Evolutionary conservation across 2,329 filamentous ascomycete genomes (phyloP), one percentile per base, ranked within the genome.

Genomic region (Sodiomyces alkalinus): DNA sequence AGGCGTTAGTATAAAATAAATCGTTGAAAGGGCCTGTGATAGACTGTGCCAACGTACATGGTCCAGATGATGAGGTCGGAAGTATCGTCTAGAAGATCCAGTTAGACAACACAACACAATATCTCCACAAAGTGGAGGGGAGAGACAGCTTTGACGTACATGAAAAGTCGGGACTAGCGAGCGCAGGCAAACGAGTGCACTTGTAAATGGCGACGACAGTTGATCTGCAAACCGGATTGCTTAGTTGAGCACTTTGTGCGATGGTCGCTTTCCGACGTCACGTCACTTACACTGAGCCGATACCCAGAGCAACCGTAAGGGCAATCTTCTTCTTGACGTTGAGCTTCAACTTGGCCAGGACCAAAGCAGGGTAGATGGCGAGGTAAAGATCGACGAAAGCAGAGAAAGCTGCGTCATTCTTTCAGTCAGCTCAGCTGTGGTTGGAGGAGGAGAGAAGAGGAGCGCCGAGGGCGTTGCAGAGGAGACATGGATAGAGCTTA

Each of bases 11-110:
- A n/a, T n/a, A n/a, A n/a, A n/a, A n/a, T n/a, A n/a, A n/a, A n/a
- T n/a, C n/a, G n/a, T n/a, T n/a, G n/a, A n/a, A n/a, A n/a, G n/a
- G n/a, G n/a, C n/a, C n/a, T n/a, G n/a, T n/a, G n/a, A n/a, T n/a
- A 6, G 8, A 10, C 17, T 18, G 17, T 17, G 5, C 10, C 0
- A 7, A 28, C 40, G 44, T 46, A 59, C 55, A 50, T 46, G 5
- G 58, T 61, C 58, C 58, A 63, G 17, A 60, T 49, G 2, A 59
- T 46, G 4, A 60, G 42, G n/a, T 58, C 54, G 0, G 49, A 48
- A 4, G 53, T 58, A 13, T 50, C 47, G 25, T 46, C 42, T 49
- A 26, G 6, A 12, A 17, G 4, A 7, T 7, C 4, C 8, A 10
- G 17, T 17, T 17, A 12, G 2, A 24, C 17, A 10, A 4, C 3